Evolutionary conservation across 129 eudicot species (phyloP), one percentile per base, ranked within the genome.

Genomic region (Flaveria linearis): DNA sequence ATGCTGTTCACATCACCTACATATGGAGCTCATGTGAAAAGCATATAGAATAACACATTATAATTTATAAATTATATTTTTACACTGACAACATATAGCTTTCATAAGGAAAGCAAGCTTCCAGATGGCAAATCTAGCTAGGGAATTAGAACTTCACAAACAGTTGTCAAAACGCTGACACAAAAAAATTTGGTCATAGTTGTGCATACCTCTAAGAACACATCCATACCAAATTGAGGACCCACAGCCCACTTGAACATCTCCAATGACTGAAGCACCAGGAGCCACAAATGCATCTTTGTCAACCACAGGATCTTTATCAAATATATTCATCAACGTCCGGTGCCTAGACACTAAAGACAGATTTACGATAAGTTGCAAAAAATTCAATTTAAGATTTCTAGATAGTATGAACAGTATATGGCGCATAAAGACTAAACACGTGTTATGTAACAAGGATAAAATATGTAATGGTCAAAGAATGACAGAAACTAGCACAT

Each of bases 201-300:
- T 56, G 8, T 51, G 71, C 89, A 64, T 86, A 93, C 98, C 98
- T 93, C 97, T 87, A 75, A 93, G 82, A 62, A 93, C 93, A 80
- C 93, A 91, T 69, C 98, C 98, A 75, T 93, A 93, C 98, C 98
- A 91, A 79, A 93, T 87, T 55, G 98, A 93, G 50, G 98, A 88
- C 43, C 88, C 79, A 11, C 55, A 84, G 4, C 98, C 98, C 76
- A 93, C 85, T 55, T 79, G 87, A 86, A 93, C 96, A 88, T 93
- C 93, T 62, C 98, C 98, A 58, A 78, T 83, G 77, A 93, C 72
- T 66, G 98, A 93, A 51, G 98, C 98, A 80, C 96, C 87, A 55
- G 98, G 98, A 63, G 98, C 98, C 68, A 93, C 96, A 87, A 93
- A 93, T 15, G 93, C 97, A 50, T 87, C 87, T 80, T 84, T 87